Evolutionary conservation across 176 grass and related monocot genomes (phyloP), one percentile per base, ranked within the genome.

Genomic region (maize (Zea mays)): DNA sequence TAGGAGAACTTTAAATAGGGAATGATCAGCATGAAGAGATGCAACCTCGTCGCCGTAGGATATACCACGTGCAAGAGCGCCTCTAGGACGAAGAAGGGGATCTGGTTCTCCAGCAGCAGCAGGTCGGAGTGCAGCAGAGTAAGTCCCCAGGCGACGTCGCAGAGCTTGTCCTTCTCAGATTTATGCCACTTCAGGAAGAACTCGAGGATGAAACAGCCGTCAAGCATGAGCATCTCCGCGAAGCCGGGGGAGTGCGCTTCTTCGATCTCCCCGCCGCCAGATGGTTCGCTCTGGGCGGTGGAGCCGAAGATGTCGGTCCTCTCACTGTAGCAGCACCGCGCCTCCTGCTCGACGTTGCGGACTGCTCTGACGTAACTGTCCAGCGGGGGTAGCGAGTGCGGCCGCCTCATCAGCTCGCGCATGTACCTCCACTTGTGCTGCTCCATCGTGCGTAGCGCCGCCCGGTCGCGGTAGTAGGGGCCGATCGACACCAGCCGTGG

Each of bases 201-300:
- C 64, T 69, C 20, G 9, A 84, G 37, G 3, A 84, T 41, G 52
- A 77, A 84, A 39, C 60, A 56, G 52, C 82, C 71, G 21, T 84
- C 82, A 3, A 84, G 69, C 3, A 84, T 41, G 3, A 84, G 12
- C 73, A 84, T 84, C 63, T 84, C 40, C 0, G 67, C 21, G 7
- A 84, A 84, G 0, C 17, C 6, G 1, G 27, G 55, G 27, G 59
- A 62, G 27, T 35, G 59, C 59, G 0, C 56, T 9, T 59, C n/a
- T 27, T 27, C 10, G 59, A 5, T 62, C 59, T 62, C 59, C 10
- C 9, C 54, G 16, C 52, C 6, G 52, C 16, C 16, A 5, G 52
- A n/a, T 6, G 52, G 52, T 55, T n/a, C 16, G 50, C 16, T n/a
- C 16, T 55, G 51, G 51, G 42, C 10, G 51, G 0, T 43, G 8